Conservation (phyloP, 306 rosid species). For the cucumber (Cucumis sativus) region Cucumber_9930_V3 NC_026655.2:18784001-18784500, state of each 20-base stretch:
- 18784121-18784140: not conserved
- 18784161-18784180: not conserved
- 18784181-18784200: not conserved
- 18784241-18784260: not conserved
- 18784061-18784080: not conserved
- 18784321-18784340: too few relatives aligned
- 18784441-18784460: too few relatives aligned
- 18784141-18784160: not conserved
- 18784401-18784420: too few relatives aligned
- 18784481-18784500: not conserved
- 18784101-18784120: conserved; percentile 12
- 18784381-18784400: too few relatives aligned
- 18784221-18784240: conserved; percentile 4
- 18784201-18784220: not conserved
- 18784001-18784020: not conserved
- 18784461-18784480: not conserved
- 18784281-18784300: not conserved
- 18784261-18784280: not conserved
- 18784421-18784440: too few relatives aligned
- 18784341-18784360: too few relatives aligned
- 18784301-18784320: too few relatives aligned
- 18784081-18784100: conserved; percentile 11
- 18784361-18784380: too few relatives aligned
- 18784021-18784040: not conserved
- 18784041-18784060: not conserved